Evolutionary conservation across 2,329 filamentous ascomycete species (phyloP).

Genomic region (Aspergillus hortae): DNA sequence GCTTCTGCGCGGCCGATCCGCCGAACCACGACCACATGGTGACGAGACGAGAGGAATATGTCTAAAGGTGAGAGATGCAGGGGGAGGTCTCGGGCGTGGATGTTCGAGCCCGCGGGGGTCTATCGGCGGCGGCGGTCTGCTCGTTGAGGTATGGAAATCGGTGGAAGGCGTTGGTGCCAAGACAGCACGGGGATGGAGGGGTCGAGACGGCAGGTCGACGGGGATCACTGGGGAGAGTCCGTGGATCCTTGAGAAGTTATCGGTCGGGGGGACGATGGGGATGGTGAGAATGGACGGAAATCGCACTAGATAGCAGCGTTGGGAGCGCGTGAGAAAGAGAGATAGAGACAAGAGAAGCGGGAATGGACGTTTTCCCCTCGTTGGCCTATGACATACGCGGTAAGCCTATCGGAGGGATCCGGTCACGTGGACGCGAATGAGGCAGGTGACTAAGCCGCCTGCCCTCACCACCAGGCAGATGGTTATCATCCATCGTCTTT

Average conservation of each 20-base stretch:
- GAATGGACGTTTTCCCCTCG: constrained; percentile 26
- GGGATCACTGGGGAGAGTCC: no score
- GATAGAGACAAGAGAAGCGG: constrained; percentile 1
- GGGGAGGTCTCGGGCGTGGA: background rate
- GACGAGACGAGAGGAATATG: background rate
- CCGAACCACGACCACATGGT: constrained; percentile 87
- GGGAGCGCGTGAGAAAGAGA: background rate
- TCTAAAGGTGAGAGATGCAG: background rate
- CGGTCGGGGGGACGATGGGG: no score
- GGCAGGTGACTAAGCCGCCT: background rate
- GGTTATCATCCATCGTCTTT: background rate
- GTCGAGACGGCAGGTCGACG: background rate
- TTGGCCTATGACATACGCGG: constrained; percentile 35
- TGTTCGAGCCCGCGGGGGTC: background rate
- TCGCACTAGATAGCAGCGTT: background rate
- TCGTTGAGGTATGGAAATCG: background rate
- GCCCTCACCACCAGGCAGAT: background rate
- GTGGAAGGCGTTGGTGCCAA: background rate
- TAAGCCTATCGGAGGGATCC: constrained; percentile 23
- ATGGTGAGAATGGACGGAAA: no score
- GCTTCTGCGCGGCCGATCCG: constrained; percentile 74
- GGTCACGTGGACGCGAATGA: constrained; percentile 28
- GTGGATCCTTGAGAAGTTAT: no score
- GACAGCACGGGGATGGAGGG: background rate
- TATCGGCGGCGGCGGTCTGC: background rate